Percentiles rank a stretch among this genome's conserved stretches.
These are phyloP conservation scores for Stentor coeruleus DNA, from an alignment of 73 alveolate species.

Conservation along the genomic window DNA sequence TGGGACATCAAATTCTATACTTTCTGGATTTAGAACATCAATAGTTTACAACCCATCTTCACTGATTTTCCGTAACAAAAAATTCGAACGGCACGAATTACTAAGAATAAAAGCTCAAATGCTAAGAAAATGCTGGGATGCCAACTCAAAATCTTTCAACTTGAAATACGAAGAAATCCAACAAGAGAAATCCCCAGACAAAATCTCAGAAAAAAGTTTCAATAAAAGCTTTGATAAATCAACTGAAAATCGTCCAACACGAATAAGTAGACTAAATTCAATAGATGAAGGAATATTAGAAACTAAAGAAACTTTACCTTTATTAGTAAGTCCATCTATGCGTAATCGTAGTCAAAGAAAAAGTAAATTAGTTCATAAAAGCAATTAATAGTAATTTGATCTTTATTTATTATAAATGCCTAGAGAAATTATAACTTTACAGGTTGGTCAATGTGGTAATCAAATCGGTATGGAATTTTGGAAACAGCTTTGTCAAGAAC, in stretches of 20 bases:
- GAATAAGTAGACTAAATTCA: no score
- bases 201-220: background rate
- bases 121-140: background rate
- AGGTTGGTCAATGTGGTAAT: slow-evolving; percentile 99
- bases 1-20: no score
- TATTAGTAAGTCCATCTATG: background rate
- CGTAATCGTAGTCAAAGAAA: background rate
- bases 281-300: background rate
- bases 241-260: no score
- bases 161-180: background rate
- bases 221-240: background rate
- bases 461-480: slow-evolving; percentile 99
- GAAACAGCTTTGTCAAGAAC: slow-evolving; percentile 98
- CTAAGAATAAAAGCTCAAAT: background rate
- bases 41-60: background rate
- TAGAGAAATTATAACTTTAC: slow-evolving; percentile 98
- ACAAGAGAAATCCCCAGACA: background rate
- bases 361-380: background rate
- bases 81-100: background rate
- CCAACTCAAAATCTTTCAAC: background rate
- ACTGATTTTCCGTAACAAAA: background rate
- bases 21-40: no score
- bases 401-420: slow-evolving; percentile 88
- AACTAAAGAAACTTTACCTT: background rate
- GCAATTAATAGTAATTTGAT: background rate